Conservation (phyloP, 225 moss, liverwort and hornwort genomes). For the Climacium dendroides region DNA sequence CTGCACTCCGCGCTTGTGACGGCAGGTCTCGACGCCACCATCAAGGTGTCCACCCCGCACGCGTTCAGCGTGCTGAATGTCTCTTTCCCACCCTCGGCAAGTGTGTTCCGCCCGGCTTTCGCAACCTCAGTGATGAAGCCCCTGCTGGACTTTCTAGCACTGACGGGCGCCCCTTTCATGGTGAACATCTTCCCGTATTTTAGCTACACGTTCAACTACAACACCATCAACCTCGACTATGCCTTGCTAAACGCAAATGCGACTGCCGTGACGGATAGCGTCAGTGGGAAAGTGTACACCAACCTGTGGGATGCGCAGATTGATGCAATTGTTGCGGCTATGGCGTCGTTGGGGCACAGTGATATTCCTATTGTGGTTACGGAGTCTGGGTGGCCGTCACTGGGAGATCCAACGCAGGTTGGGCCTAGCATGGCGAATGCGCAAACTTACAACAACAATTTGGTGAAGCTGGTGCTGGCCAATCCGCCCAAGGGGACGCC, state of each 20-base stretch:
- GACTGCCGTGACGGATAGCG: slow-evolving; percentile 29
- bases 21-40: slow-evolving; percentile 32
- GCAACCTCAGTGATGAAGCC: slow-evolving; percentile 62
- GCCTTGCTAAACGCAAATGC: slow-evolving; percentile 61
- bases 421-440: slow-evolving; percentile 50
- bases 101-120: slow-evolving; percentile 40
- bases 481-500: slow-evolving; percentile 58
- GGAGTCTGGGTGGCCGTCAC: slow-evolving; percentile 88
- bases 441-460: slow-evolving; percentile 54
- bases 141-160: slow-evolving; percentile 46
- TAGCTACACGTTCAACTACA: slow-evolving; percentile 55
- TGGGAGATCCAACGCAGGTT: slow-evolving; percentile 38
- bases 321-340: slow-evolving; percentile 71
- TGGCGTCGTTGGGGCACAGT: slow-evolving; percentile 37
- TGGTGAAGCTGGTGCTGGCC: slow-evolving; percentile 55
- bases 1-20: slow-evolving; percentile 45
- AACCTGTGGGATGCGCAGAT: slow-evolving; percentile 76
- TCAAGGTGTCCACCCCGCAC: slow-evolving; percentile 66
- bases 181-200: slow-evolving; percentile 84
- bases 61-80: slow-evolving; percentile 53
- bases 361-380: slow-evolving; percentile 54
- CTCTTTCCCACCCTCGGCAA: slow-evolving; percentile 61
- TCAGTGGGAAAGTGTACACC: slow-evolving; percentile 46
- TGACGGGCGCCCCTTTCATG: slow-evolving; percentile 52
- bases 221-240: slow-evolving; percentile 55